Conservation (phyloP, 805 yeast genomes). For the Saturnispora kantuleensis region DNA sequence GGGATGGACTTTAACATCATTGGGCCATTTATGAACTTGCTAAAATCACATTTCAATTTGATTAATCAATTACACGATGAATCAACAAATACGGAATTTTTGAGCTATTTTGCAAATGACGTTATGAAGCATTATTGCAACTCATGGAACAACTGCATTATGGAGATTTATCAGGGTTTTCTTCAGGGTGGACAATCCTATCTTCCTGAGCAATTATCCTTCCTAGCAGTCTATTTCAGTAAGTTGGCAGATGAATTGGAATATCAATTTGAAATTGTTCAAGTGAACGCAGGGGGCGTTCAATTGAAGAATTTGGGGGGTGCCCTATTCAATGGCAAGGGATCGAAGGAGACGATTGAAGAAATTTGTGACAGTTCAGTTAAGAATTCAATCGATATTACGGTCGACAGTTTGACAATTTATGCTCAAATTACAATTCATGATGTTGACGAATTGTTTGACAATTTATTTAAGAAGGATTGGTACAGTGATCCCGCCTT, state of each 20-base stretch:
- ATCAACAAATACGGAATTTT: slow-evolving; percentile 4
- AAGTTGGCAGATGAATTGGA: slow-evolving; percentile 9
- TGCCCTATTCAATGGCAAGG: background rate
- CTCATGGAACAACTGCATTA: slow-evolving; percentile 4
- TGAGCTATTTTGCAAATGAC: slow-evolving; percentile 7
- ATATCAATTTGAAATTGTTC: slow-evolving; percentile 2
- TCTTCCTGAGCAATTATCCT: slow-evolving; percentile 8
- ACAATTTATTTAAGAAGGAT: slow-evolving; percentile 19
- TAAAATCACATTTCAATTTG: slow-evolving; percentile 7
- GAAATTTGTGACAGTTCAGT: slow-evolving; percentile 4
- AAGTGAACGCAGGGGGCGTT: background rate
- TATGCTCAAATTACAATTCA: slow-evolving; percentile 8
- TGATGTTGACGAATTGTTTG: slow-evolving; percentile 20
- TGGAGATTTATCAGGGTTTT: slow-evolving; percentile 5
- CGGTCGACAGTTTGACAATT: slow-evolving; percentile 4
- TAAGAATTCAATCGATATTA: slow-evolving; percentile 6
- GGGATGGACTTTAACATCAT: slow-evolving; percentile 3
- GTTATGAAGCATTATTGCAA: slow-evolving; percentile 5
- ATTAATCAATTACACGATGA: slow-evolving; percentile 7
- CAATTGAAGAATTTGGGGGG: background rate
- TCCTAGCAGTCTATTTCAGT: slow-evolving; percentile 5
- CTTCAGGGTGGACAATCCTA: background rate
- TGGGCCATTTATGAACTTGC: slow-evolving; percentile 1
- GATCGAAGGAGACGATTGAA: background rate
- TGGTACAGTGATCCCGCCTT: slow-evolving; percentile 24